phyloP scores from a whole-genome alignment of 2,329 filamentous ascomycete species.

The Paraphoma chrysanthemicola region DNA sequence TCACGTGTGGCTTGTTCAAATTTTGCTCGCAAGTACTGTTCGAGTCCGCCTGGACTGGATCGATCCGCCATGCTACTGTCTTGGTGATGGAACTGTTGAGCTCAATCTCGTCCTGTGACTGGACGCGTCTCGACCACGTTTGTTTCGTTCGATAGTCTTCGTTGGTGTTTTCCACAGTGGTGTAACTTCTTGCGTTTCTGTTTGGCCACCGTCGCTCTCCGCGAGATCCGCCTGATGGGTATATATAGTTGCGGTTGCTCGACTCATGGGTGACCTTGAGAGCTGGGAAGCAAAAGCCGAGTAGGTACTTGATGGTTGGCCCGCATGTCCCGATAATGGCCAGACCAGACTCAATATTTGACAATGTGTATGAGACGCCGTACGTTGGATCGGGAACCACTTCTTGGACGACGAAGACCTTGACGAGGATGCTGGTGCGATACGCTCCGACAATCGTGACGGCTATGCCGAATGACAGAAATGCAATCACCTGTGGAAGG shows the following conservation, averaged over 20 bases:
- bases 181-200: not conserved
- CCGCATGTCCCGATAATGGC: slow-evolving; percentile 24
- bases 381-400: slow-evolving; percentile 14
- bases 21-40: slow-evolving; percentile 5
- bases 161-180: not conserved
- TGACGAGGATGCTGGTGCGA: slow-evolving; percentile 15
- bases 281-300: slow-evolving; percentile 21
- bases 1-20: slow-evolving; percentile 1
- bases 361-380: slow-evolving; percentile 13
- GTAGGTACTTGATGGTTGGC: slow-evolving; percentile 24
- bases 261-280: slow-evolving; percentile 10
- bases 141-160: slow-evolving; percentile 1
- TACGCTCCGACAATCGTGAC: slow-evolving; percentile 22
- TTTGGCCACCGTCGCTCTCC: not conserved
- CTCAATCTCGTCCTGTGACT: not conserved
- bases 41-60: slow-evolving; percentile 5
- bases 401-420: slow-evolving; percentile 12
- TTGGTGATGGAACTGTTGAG: slow-evolving; percentile 10
- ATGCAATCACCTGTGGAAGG: slow-evolving; percentile 8
- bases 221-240: slow-evolving; percentile 3
- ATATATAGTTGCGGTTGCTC: slow-evolving; percentile 4
- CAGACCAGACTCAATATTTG: slow-evolving; percentile 26
- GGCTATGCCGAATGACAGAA: slow-evolving; percentile 21
- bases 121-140: not conserved
- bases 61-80: slow-evolving; percentile 9